A percentile compares a stretch with the other conserved stretches of the same genome.
phyloP scores from a whole-genome alignment of 306 rosid genomes.

The Boehmeria nivea region DNA sequence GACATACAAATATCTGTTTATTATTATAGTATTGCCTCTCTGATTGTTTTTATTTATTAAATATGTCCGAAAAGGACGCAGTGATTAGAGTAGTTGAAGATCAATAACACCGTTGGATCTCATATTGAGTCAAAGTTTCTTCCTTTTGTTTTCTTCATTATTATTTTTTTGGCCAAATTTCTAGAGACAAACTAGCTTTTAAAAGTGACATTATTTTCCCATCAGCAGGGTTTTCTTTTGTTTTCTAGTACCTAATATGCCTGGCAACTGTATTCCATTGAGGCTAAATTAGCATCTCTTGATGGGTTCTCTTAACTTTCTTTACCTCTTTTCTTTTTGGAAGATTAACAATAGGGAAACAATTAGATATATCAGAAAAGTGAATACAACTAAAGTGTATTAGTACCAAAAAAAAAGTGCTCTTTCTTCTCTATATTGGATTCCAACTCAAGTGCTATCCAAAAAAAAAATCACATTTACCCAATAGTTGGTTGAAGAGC shows the following conservation, averaged over 20 bases:
- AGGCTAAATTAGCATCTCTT: background rate
- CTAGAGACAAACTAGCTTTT: background rate
- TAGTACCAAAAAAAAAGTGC: background rate
- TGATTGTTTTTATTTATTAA: background rate
- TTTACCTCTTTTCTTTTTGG: background rate
- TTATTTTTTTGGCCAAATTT: background rate
- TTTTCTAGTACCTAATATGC: background rate
- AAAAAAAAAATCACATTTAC: background rate
- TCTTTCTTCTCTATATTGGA: background rate
- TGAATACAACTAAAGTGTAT: background rate
- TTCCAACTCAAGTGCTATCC: slow-evolving; percentile 1
- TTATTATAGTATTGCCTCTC: background rate
- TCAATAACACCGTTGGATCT: background rate
- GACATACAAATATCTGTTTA: background rate
- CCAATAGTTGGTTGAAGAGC: background rate
- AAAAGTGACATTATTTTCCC: slow-evolving; percentile 3
- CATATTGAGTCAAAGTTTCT: too few relatives aligned
- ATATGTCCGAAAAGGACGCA: slow-evolving; percentile 7
- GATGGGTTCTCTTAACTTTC: background rate
- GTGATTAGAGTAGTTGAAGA: slow-evolving; percentile 10
- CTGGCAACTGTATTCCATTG: slow-evolving; percentile 5
- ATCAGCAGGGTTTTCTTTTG: background rate
- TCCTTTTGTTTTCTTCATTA: background rate
- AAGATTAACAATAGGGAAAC: background rate
- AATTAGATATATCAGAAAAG: background rate